Conservation (phyloP, 768 basidiomycete genomes). For the Psilocybe subaeruginosa region DNA sequence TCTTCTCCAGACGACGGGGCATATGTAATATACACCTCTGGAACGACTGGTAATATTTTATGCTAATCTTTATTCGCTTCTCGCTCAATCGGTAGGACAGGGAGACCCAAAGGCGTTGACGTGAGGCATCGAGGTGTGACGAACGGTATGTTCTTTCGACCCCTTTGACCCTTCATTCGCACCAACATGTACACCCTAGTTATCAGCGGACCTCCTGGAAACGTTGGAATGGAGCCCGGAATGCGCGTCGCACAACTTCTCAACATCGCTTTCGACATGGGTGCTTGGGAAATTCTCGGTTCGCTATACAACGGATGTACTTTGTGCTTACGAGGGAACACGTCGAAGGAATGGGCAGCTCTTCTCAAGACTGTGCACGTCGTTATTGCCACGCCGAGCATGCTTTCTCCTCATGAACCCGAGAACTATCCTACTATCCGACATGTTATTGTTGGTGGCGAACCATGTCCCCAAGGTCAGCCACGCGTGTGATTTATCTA, state of each 20-base stretch:
- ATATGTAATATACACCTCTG: slow-evolving; percentile 52
- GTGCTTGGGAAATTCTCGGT: slow-evolving; percentile 54
- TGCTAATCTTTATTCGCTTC: background rate
- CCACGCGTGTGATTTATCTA: background rate
- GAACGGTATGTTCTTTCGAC: slow-evolving; percentile 33
- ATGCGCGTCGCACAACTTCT: slow-evolving; percentile 48
- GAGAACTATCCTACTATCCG: slow-evolving; percentile 52
- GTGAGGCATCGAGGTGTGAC: slow-evolving; percentile 42
- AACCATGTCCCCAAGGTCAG: slow-evolving; percentile 52
- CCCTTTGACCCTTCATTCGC: background rate
- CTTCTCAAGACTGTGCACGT: slow-evolving; percentile 54
- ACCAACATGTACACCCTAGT: slow-evolving; percentile 30
- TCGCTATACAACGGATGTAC: slow-evolving; percentile 55
- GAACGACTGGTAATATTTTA: slow-evolving; percentile 40
- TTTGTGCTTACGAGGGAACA: slow-evolving; percentile 54
- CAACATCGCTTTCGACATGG: slow-evolving; percentile 52
- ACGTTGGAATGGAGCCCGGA: slow-evolving; percentile 48
- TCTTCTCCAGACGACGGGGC: slow-evolving; percentile 26
- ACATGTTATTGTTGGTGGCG: slow-evolving; percentile 53
- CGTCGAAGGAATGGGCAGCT: slow-evolving; percentile 49
- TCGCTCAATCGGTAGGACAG: background rate
- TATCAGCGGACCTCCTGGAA: slow-evolving; percentile 44
- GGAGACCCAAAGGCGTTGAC: slow-evolving; percentile 42
- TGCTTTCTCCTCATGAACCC: slow-evolving; percentile 51
- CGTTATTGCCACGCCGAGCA: slow-evolving; percentile 56